Evolutionary conservation across 768 basidiomycete genomes (phyloP), one percentile per base, ranked within the genome.

Genomic region (Crepidotus variabilis): DNA sequence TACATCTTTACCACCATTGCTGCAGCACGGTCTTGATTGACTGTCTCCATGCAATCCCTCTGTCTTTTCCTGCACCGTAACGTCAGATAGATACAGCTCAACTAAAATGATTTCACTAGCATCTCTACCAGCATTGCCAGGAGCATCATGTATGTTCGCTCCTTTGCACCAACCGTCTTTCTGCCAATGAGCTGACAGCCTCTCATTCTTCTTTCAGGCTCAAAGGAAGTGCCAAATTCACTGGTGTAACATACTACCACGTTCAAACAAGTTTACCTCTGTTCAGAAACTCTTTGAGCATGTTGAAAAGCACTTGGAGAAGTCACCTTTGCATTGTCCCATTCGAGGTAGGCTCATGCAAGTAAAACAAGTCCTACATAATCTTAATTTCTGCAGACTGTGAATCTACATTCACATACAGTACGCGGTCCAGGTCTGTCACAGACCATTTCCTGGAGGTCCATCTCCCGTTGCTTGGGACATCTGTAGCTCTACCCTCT

Each of bases 281-380:
- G 47, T 51, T 11, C 46, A 45, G 10, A 64, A 62, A 10, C 52
- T 71, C 18, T 50, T 57, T 18, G 55, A 50, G 1, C 71, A 72
- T 39, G 35, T 72, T 35, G 61, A 65, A 20, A 47, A 57, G 13
- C 71, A 72, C 57, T 57, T 72, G 32, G 61, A 57, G 18, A 64
- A 69, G 1, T 23, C 59, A 2, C 39, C 52, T 2, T 54, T 72
- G 11, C 32, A 49, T 23, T 72, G 71, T 58, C 70, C 70, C 9
- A 53, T 70, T 24, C 51, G 50, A 54, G 65, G 71, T 70, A 47
- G n/a, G 55, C 46, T 47, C n/a, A 28, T 2, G 34, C 47, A 8
- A 11, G 16, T 36, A 8, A 36, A 16, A 8, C 35, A 8, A 16
- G 35, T 36, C 35, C 16, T 36, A 8, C 8, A 36, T 36, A 16